phyloP scores from a whole-genome alignment of 129 eudicot species.

The Apium graveolens region DNA sequence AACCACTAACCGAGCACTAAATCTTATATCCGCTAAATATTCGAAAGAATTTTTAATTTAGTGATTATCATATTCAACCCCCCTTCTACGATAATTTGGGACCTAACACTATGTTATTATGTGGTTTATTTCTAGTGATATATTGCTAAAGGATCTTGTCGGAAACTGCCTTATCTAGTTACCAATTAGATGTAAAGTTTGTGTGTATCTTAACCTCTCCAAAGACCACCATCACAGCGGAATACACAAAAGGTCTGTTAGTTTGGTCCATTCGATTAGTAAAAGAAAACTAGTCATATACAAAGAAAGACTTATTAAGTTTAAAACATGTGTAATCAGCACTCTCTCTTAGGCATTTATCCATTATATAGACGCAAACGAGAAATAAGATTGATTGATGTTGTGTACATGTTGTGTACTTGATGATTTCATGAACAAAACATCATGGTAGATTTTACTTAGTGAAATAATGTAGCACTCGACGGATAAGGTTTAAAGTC shows the following conservation, averaged over 20 bases:
- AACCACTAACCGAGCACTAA: too few species aligned
- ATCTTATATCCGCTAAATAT: too few species aligned
- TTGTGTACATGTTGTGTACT: too few species aligned
- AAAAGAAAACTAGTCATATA: background rate
- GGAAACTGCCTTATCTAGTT: background rate
- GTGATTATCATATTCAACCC: too few species aligned
- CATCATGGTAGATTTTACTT: too few species aligned
- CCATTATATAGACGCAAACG: background rate
- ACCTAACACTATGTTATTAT: background rate
- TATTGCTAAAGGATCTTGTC: background rate
- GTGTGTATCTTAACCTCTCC: background rate
- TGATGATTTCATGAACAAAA: too few species aligned
- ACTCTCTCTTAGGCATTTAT: background rate
- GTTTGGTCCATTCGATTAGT: too few species aligned
- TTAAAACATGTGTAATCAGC: background rate
- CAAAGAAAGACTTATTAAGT: background rate
- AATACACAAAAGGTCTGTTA: background rate
- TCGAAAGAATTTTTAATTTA: too few species aligned
- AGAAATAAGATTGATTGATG: background rate
- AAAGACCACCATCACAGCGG: background rate
- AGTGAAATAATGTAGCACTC: too few species aligned
- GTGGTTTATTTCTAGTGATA: background rate
- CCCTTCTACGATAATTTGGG: too few species aligned
- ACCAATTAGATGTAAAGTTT: background rate
- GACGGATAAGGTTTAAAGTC: too few species aligned